Conservation (phyloP, 768 basidiomycete species). For the Russula ochroleuca region DNA sequence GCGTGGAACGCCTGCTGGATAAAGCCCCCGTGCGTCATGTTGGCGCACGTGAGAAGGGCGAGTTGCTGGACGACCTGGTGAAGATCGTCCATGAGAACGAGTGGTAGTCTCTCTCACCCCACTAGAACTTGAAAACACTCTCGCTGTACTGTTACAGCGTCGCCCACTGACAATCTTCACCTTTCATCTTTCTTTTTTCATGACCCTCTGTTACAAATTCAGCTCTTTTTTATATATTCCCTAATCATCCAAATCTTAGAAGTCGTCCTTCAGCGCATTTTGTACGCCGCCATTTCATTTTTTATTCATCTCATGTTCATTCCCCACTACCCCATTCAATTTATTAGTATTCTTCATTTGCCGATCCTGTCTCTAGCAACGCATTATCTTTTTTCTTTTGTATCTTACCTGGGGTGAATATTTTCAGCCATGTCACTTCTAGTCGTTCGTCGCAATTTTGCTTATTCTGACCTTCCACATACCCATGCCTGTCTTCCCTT, state of each 20-base stretch:
- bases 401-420: neutral
- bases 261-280: conserved; percentile 3
- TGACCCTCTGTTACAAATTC: neutral
- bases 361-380: neutral
- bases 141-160: neutral
- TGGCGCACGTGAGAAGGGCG: conserved; percentile 39
- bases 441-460: neutral
- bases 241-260: conserved; percentile 7
- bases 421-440: neutral
- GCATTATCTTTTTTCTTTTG: neutral
- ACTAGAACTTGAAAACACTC: neutral
- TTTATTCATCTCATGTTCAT: neutral
- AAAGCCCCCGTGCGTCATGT: conserved; percentile 41
- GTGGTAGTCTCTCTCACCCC: conserved; percentile 4
- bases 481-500: neutral
- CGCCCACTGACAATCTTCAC: neutral
- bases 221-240: conserved; percentile 7
- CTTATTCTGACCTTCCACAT: neutral
- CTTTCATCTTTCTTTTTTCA: neutral
- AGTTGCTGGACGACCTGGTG: conserved; percentile 27
- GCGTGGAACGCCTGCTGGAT: conserved; percentile 57
- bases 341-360: conserved; percentile 23
- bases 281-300: neutral
- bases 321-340: conserved; percentile 9
- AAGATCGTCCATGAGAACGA: conserved; percentile 27